These are phyloP conservation scores for Boletus tylopilopsis DNA, from an alignment of 768 basidiomycete genomes.

Conservation along the genomic window DNA sequence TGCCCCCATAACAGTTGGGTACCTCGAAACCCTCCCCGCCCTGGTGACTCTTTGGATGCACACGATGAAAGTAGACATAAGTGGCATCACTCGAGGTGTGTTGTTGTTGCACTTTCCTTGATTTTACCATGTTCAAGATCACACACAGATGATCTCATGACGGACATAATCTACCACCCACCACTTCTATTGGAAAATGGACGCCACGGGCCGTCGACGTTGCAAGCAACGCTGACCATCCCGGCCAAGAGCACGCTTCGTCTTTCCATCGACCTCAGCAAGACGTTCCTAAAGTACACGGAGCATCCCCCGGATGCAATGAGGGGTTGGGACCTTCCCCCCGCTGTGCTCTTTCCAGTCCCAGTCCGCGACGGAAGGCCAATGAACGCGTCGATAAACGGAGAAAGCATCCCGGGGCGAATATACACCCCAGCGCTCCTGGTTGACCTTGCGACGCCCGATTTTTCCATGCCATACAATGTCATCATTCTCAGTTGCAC, in stretches of 20 bases:
- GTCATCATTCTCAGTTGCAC: constrained; percentile 97
- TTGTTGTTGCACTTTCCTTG: not conserved
- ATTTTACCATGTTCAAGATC: not conserved
- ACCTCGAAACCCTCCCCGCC: constrained; percentile 94
- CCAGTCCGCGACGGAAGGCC: not conserved
- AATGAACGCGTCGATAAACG: constrained; percentile 1
- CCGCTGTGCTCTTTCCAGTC: constrained; percentile 65
- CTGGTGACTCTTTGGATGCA: constrained; percentile 85
- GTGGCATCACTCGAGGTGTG: constrained; percentile 47
- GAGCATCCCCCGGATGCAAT: constrained; percentile 96
- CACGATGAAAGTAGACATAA: constrained; percentile 55
- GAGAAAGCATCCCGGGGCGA: constrained; percentile 26
- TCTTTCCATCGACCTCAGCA: constrained; percentile 70
- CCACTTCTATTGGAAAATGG: constrained; percentile 25
- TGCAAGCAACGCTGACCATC: constrained; percentile 69
- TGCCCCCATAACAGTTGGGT: constrained; percentile 45
- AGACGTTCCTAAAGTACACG: constrained; percentile 87
- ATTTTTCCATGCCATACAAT: constrained; percentile 99
- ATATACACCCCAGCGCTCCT: constrained; percentile 82
- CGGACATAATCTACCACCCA: constrained; percentile 56
- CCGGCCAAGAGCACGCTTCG: constrained; percentile 63
- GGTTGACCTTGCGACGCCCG: constrained; percentile 94
- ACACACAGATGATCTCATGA: constrained; percentile 56
- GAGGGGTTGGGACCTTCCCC: constrained; percentile 90
- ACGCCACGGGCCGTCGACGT: constrained; percentile 49